A percentile compares a stretch with the other conserved stretches of the same genome.
phyloP scores from a whole-genome alignment of 1,284 basidiomycete species.

The Peniophora sp. region DNA sequence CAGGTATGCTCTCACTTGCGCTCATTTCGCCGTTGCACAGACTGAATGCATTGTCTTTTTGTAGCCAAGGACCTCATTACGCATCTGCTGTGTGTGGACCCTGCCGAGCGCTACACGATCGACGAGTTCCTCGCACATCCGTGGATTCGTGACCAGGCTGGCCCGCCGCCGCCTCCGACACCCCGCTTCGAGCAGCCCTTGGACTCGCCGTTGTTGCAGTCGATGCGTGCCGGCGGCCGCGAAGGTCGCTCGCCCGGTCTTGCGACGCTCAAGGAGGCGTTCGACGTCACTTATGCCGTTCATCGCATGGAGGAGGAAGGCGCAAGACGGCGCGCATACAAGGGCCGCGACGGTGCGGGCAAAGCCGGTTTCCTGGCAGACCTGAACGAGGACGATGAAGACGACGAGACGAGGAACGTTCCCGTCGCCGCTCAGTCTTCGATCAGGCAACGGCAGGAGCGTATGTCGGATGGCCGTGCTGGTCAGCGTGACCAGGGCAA shows the following conservation, averaged over 20 bases:
- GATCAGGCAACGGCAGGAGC: slow-evolving; percentile 19
- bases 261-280: slow-evolving; percentile 92
- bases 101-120: slow-evolving; percentile 92
- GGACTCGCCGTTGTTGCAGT: slow-evolving; percentile 87
- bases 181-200: slow-evolving; percentile 56
- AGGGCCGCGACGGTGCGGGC: slow-evolving; percentile 65
- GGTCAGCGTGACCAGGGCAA: slow-evolving; percentile 61
- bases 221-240: slow-evolving; percentile 52
- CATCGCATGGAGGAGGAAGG: slow-evolving; percentile 99
- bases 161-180: slow-evolving; percentile 54
- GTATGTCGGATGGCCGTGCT: slow-evolving; percentile 55
- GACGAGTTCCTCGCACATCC: slow-evolving; percentile 97
- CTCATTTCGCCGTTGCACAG: slow-evolving; percentile 1
- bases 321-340: slow-evolving; percentile 73
- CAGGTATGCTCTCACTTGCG: slow-evolving; percentile 38
- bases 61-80: slow-evolving; percentile 93
- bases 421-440: slow-evolving; percentile 34
- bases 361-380: slow-evolving; percentile 71
- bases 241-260: slow-evolving; percentile 91
- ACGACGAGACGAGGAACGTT: slow-evolving; percentile 45
- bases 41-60: not conserved
- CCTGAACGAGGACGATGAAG: slow-evolving; percentile 92
- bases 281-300: slow-evolving; percentile 98
- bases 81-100: slow-evolving; percentile 94
- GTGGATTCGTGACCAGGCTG: slow-evolving; percentile 78